Evolutionary conservation across 192 early-diverging fungal genomes (phyloP), one percentile per base, ranked within the genome.

Genomic region (Gorgonomyces haynaldii): DNA sequence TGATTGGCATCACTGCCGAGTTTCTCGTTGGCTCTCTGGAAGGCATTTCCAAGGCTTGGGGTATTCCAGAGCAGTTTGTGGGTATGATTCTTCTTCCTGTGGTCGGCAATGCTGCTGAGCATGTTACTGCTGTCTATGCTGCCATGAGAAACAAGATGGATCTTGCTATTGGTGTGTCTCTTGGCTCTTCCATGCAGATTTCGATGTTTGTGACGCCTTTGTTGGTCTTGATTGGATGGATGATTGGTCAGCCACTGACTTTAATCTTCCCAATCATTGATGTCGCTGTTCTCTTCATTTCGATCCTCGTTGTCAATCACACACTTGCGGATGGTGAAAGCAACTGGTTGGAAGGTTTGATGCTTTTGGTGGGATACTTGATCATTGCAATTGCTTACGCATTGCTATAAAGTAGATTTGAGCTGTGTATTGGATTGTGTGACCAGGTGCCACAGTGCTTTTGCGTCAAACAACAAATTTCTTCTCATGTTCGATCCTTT

Each of bases 141-240:
- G 85, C 89, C 1, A 74, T 87, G 38, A 78, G 82, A 56, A 82
- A 90, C 70, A 91, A 91, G 66, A 93, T 91, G 84, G 81, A 88
- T 57, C 50, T 90, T 44, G 77, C 82, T 0, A 66, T 86, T 40
- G 79, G 84, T 39, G 83, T 94, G 16, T 89, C 91, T 19, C 67
- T 93, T 4, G 93, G 91, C 13, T 85, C 82, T 3, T 84, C 81
- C 30, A 80, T 90, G 69, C 94, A 97, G 62, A 94, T 97, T 38
- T 82, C 85, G 1, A 49, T 55, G 1, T 47, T 65, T 22, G 63
- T 69, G n/a, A 67, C 56, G 5, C 69, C 73, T 23, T n/a, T 68
- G 4, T 56, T 59, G 24, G 74, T 76, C 35, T 71, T 95, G 37
- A 64, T 78, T 27, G 93, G 89, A 15, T 95, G 89, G 88, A 75